These are phyloP conservation scores for Penicillium lagena DNA, from an alignment of 495 filamentous ascomycete species.

Conservation along the genomic window DNA sequence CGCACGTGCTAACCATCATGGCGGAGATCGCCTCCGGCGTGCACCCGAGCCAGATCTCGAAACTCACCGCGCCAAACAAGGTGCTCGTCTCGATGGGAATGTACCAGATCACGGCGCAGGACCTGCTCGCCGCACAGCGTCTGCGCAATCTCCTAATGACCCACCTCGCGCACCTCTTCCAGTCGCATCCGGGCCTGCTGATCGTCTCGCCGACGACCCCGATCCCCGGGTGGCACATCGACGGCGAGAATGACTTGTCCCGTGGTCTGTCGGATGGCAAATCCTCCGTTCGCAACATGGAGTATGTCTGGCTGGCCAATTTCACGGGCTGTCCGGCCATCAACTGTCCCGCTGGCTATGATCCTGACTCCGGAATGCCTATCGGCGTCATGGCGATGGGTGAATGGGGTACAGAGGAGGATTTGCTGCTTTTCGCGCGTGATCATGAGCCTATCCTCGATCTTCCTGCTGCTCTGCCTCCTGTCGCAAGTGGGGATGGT, in stretches of 20 bases:
- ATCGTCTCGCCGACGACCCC: constrained; percentile 78
- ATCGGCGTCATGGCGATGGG: constrained; percentile 86
- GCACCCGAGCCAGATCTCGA: constrained; percentile 28
- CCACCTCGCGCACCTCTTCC: constrained; percentile 70
- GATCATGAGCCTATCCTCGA: constrained; percentile 55
- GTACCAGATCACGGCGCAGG: constrained; percentile 54
- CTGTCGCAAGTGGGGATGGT: background rate
- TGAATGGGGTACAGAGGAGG: constrained; percentile 84
- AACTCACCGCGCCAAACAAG: constrained; percentile 64
- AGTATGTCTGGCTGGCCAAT: constrained; percentile 85
- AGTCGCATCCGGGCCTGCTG: constrained; percentile 65
- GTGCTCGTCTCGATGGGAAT: constrained; percentile 60
- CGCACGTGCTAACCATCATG: constrained; percentile 79
- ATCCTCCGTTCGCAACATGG: constrained; percentile 68
- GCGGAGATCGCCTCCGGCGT: constrained; percentile 50
- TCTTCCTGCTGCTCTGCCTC: constrained; percentile 10
- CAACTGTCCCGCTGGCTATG: constrained; percentile 72
- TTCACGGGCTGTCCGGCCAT: constrained; percentile 74
- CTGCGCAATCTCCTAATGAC: constrained; percentile 74
- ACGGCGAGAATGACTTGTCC: constrained; percentile 44
- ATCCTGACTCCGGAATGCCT: constrained; percentile 50
- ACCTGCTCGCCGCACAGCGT: constrained; percentile 70
- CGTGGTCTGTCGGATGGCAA: constrained; percentile 72
- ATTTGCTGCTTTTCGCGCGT: constrained; percentile 65
- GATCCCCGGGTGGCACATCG: constrained; percentile 66